Conservation (phyloP, 768 basidiomycete species). For the Tylopilus felleus region DNA sequence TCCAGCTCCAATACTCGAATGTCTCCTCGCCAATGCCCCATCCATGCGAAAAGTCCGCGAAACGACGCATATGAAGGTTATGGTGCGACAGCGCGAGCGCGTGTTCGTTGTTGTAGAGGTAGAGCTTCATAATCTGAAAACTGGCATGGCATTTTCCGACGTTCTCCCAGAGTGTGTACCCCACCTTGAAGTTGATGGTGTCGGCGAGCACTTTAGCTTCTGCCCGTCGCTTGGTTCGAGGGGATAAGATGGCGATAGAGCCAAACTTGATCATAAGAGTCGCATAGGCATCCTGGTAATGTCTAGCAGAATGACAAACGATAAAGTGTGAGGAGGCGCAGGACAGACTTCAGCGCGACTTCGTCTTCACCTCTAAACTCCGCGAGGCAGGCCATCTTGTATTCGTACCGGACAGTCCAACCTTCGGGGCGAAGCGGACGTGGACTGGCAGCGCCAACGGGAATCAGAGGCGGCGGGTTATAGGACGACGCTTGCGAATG, state of each 20-base stretch:
- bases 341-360: conserved; percentile 80
- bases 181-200: conserved; percentile 85
- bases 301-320: conserved; percentile 44
- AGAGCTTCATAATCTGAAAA: conserved; percentile 78
- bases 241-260: conserved; percentile 79
- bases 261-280: conserved; percentile 85
- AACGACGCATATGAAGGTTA: conserved; percentile 79
- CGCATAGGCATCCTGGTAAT: conserved; percentile 92
- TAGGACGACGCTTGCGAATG: conserved; percentile 63
- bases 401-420: conserved; percentile 96
- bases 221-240: conserved; percentile 96
- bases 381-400: conserved; percentile 95
- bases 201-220: conserved; percentile 97
- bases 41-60: conserved; percentile 79
- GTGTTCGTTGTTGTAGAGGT: conserved; percentile 87
- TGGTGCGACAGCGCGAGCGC: conserved; percentile 78
- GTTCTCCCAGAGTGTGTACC: neutral
- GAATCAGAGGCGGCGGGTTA: conserved; percentile 42
- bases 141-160: neutral
- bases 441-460: conserved; percentile 37
- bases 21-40: conserved; percentile 98
- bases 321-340: neutral
- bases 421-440: conserved; percentile 78
- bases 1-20: conserved; percentile 98
- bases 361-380: conserved; percentile 93